Conservation (phyloP, 768 basidiomycete genomes). For the Collybia nuda region DNA sequence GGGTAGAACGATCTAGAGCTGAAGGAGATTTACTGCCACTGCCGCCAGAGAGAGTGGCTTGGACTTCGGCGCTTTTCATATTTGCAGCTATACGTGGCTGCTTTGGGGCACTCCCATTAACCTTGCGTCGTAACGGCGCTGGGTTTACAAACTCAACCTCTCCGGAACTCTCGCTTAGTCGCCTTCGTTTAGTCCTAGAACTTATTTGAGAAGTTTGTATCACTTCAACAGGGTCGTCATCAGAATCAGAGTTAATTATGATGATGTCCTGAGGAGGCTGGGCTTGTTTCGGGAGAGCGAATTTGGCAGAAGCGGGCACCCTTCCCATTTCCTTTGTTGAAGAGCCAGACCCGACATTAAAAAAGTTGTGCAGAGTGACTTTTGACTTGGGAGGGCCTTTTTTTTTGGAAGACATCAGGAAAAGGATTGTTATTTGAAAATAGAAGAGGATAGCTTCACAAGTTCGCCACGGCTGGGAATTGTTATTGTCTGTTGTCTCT, state of each 20-base stretch:
- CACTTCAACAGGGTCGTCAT: constrained; percentile 20
- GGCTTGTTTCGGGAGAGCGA: constrained; percentile 3
- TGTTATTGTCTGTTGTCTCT: too few relatives aligned
- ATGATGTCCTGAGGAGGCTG: constrained; percentile 42
- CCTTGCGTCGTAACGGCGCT: neutral
- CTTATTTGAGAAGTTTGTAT: constrained; percentile 3
- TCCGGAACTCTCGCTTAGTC: constrained; percentile 22
- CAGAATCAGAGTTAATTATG: constrained; percentile 64
- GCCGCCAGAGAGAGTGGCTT: neutral
- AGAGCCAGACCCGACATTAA: constrained; percentile 23
- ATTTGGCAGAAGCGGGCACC: constrained; percentile 1
- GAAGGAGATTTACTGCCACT: neutral
- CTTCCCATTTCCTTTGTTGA: constrained; percentile 3
- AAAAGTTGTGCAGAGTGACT: constrained; percentile 48
- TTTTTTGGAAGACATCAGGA: constrained; percentile 23
- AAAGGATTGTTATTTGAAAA: too few relatives aligned
- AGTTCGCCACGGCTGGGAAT: neutral
- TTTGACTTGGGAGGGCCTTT: constrained; percentile 30
- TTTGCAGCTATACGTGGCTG: neutral
- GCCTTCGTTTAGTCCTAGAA: constrained; percentile 16
- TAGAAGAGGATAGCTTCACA: too few relatives aligned
- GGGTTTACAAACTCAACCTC: constrained; percentile 32
- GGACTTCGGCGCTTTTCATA: neutral
- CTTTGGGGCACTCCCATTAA: neutral
- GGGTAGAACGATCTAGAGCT: neutral